Evolutionary conservation across 164 flowering plant species (phyloP).

Genomic region (Nymphaea thermarum): DNA sequence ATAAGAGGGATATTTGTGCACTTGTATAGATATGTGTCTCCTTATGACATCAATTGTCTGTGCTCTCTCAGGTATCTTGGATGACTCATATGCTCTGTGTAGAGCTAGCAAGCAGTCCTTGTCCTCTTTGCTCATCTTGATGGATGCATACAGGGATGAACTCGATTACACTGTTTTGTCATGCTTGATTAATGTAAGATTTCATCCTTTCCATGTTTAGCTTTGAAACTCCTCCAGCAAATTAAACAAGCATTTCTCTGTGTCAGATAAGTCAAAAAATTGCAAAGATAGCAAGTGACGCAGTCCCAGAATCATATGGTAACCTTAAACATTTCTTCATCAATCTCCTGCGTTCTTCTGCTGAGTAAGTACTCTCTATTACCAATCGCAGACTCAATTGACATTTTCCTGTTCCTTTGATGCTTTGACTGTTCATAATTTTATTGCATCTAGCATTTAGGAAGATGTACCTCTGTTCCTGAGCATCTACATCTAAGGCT

Average conservation of each 20-base stretch:
- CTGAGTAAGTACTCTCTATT: conserved; percentile 43
- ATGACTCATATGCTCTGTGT: conserved; percentile 80
- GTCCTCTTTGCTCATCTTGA: conserved; percentile 70
- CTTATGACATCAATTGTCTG: background rate
- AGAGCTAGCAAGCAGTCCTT: conserved; percentile 65
- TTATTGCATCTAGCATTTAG: too few relatives aligned
- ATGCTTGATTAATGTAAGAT: conserved; percentile 58
- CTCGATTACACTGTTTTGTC: conserved; percentile 82
- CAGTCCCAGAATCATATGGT: conserved; percentile 44
- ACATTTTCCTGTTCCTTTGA: background rate
- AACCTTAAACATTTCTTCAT: conserved; percentile 50
- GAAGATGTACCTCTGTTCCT: too few relatives aligned
- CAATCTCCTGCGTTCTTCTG: conserved; percentile 59
- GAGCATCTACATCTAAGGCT: too few relatives aligned
- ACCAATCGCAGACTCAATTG: background rate
- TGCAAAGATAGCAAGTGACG: conserved; percentile 63
- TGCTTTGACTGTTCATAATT: too few relatives aligned
- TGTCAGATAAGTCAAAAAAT: conserved; percentile 62
- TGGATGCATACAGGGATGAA: conserved; percentile 75
- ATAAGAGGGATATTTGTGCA: background rate
- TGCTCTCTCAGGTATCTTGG: conserved; percentile 62
- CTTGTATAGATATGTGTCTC: background rate
- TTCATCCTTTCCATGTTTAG: background rate
- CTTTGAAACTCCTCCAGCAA: background rate
- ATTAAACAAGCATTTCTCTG: background rate